Base-by-base conservation (phyloP, 805 yeast species). In the Nakazawaea populi region DNA sequence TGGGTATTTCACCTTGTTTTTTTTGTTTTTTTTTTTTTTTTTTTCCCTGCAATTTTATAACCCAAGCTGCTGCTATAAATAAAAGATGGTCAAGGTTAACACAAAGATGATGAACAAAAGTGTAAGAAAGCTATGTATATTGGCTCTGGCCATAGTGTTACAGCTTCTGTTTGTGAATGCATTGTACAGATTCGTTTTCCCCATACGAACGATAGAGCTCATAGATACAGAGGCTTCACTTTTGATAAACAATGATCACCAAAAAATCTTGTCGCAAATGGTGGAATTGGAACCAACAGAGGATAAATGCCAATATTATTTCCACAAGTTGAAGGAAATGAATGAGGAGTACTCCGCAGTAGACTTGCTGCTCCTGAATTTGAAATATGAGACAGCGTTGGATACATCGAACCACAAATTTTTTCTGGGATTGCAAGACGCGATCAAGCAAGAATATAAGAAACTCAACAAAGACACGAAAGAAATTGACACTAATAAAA, bases 321-420 rank as follows among this genome's bases (percentile, higher is more conserved):
- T 64, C 47, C 41, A 54, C 6, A 55, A 54, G 6, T 49, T 61
- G 28, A 27, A 48, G 28, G 41, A 49, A 10, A 45, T 48, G 5
- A 45, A 49, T 40, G 42, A 27, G 42, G 46, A 18, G 34, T 54
- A 24, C 52, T 38, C 46, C 1, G 11, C 42, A 27, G 35, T 42
- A 7, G 46, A 38, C n/a, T 31, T 12, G 55, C 54, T 38, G 11
- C 57, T 42, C 60, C 56, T 37, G 12, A 34, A 6, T 44, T 51
- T 6, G 35, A 30, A 28, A 43, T 49, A 39, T 50, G 35, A 42
- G 35, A 55, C 28, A 53, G 12, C 7, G 4, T 38, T 61, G 47
- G 60, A 64, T 45, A 54, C 53, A 12, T 42, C 68, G 4, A 69
- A 64, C 50, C 60, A 65, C 45, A 56, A 61, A 45, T 58, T 56